phyloP scores from a whole-genome alignment of 1,139 yeast genomes.

The Zygoascus meyerae region DNA sequence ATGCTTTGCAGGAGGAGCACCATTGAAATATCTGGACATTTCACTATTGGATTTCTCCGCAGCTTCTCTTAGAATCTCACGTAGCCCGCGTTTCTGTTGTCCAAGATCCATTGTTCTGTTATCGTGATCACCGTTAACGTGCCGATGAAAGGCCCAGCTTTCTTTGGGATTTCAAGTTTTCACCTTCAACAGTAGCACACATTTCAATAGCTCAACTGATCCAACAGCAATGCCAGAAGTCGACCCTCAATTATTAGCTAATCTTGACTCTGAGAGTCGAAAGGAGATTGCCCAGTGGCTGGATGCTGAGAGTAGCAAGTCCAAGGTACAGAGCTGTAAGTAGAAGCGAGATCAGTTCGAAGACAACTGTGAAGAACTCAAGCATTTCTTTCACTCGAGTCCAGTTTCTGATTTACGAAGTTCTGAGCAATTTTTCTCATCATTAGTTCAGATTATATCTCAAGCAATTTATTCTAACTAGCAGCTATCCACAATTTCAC shows the following conservation, averaged over 20 bases:
- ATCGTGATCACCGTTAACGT: neutral
- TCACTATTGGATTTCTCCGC: neutral
- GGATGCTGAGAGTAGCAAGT: conserved; percentile 78
- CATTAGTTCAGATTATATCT: neutral
- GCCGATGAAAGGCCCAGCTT: neutral
- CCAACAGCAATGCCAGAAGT: conserved; percentile 48
- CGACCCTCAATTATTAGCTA: conserved; percentile 53
- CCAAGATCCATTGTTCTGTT: neutral
- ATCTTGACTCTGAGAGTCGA: conserved; percentile 62
- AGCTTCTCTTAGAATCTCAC: neutral
- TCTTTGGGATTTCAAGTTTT: too few species aligned
- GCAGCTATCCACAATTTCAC: conserved; percentile 73
- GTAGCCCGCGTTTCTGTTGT: neutral
- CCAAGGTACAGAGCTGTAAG: conserved; percentile 69
- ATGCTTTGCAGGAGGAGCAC: too few species aligned
- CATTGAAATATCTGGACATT: neutral
- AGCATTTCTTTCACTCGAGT: too few species aligned
- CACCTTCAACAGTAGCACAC: neutral
- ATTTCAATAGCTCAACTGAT: too few species aligned
- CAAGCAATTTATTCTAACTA: conserved; percentile 4
- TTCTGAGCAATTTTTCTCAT: too few species aligned
- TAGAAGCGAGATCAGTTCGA: neutral
- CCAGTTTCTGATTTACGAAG: too few species aligned
- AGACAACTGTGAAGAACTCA: too few species aligned
- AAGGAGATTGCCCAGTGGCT: conserved; percentile 70